A percentile compares a stretch with the other conserved stretches of the same genome.
Evolutionary conservation across 257 asterid species (phyloP).

Genomic region (Petrea volubilis): DNA sequence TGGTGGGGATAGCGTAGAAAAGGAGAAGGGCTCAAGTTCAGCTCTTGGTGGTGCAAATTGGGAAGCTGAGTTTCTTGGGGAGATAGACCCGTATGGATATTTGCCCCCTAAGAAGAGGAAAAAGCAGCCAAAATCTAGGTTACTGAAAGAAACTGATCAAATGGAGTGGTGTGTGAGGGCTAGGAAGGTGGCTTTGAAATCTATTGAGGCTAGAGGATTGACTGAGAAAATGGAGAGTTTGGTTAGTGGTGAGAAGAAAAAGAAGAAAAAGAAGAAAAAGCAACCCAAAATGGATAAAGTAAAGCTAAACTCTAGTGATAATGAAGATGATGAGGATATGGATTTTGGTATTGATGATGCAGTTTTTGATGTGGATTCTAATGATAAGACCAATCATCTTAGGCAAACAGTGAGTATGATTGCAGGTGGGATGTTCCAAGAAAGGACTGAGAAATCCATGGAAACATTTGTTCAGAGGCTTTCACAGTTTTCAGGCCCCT

Average conservation of each 20-base stretch:
- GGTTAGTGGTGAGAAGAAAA: conserved; percentile 48
- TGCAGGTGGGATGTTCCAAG: conserved; percentile 81
- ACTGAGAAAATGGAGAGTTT: conserved; percentile 53
- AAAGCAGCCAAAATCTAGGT: conserved; percentile 48
- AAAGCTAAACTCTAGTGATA: neutral
- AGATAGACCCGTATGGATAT: conserved; percentile 27
- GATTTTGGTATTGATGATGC: conserved; percentile 41
- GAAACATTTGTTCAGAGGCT: conserved; percentile 79
- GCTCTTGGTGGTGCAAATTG: conserved; percentile 38
- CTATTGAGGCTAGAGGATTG: conserved; percentile 86
- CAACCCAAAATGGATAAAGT: conserved; percentile 35
- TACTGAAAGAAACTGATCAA: conserved; percentile 44
- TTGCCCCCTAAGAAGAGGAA: conserved; percentile 48
- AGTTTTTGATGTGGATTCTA: conserved; percentile 33
- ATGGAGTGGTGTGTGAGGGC: conserved; percentile 98
- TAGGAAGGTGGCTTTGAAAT: conserved; percentile 81
- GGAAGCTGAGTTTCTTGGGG: conserved; percentile 85
- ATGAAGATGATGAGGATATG: conserved; percentile 40
- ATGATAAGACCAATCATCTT: conserved; percentile 39
- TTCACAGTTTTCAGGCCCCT: conserved; percentile 86
- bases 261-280: conserved; percentile 41
- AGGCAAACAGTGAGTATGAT: conserved; percentile 50
- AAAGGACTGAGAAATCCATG: conserved; percentile 58
- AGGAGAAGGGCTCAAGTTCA: conserved; percentile 21
- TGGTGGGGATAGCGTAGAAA: conserved; percentile 19